A percentile compares a stretch with the other conserved stretches of the same genome.
Conservation (phyloP, 805 yeast genomes). For the Candida maesae region DNA sequence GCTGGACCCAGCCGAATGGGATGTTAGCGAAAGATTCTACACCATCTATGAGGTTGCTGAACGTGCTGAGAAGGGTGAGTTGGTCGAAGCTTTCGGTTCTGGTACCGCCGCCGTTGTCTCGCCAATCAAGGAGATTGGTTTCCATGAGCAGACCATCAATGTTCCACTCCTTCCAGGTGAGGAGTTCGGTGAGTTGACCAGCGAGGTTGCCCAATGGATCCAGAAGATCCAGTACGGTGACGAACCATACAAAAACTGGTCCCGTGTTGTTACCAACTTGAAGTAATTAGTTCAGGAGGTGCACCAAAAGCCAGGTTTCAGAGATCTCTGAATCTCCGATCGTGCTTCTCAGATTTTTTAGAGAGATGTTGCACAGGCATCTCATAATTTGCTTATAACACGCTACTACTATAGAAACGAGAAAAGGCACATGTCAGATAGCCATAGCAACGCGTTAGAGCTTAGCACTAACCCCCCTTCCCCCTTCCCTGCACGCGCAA, state of each 20-base stretch:
- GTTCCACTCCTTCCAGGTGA: constrained; percentile 83
- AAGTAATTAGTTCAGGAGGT: constrained; percentile 4
- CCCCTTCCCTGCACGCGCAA: no score
- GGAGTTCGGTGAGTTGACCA: constrained; percentile 76
- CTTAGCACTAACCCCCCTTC: no score
- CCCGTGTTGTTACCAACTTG: constrained; percentile 32
- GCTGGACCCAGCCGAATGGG: constrained; percentile 77
- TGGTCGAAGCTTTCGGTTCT: constrained; percentile 92
- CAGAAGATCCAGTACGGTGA: constrained; percentile 87
- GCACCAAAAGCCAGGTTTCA: no score
- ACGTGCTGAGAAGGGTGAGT: constrained; percentile 72
- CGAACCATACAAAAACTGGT: constrained; percentile 57
- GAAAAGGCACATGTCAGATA: no score
- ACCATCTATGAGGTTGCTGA: constrained; percentile 78
- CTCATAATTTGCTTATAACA: not conserved
- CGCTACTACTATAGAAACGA: not conserved
- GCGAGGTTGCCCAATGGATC: constrained; percentile 79
- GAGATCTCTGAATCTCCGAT: no score
- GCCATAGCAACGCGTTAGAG: no score
- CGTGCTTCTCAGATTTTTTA: no score
- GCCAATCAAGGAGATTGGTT: constrained; percentile 86
- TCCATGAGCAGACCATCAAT: constrained; percentile 62
- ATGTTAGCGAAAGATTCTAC: constrained; percentile 74
- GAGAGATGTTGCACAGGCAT: no score
- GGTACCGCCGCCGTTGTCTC: constrained; percentile 98